Base-by-base conservation (phyloP, 2,329 filamentous ascomycete genomes). In the Dothistroma pini region DNA sequence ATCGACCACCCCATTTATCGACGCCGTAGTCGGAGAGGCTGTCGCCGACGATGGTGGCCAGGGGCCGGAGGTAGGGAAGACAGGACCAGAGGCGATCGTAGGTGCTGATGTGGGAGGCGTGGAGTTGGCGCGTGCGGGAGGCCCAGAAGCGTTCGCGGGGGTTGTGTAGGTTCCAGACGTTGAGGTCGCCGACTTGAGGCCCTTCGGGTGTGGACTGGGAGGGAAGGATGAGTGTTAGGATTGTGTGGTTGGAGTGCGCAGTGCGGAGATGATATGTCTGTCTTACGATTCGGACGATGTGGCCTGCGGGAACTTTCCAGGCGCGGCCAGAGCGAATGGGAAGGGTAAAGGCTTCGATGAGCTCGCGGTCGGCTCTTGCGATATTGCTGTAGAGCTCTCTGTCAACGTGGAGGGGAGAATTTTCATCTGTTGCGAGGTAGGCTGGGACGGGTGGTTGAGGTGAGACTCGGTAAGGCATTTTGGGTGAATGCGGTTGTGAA, bases 81-180 rank as follows among this genome's bases (percentile, higher is more conserved):
- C 83, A 86, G 5, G 86, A 90, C 91, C 91, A 95, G 5, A 96
- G 79, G 0, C 90, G 81, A 76, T 95, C 89, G 55, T 86, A 82
- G 0, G 85, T 85, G 0, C 81, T 83, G 49, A 96, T 83, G 72
- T 96, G 91, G 1, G 87, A 87, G 14, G 87, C 84, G 68, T 96
- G 89, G 19, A 96, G 82, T 73, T 96, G 90, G 60, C 87, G 83
- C 12, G 90, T 95, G 41, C 91, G 84, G 0, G 85, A 81, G 0
- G 91, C 90, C 91, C 90, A 96, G 78, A 96, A 91, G 48, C 86
- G 82, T 73, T 96, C 91, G 14, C 89, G 84, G 0, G 90, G 88
- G 74, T 95, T 92, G 64, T 86, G 78, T 5, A 82, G 80, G 68
- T 89, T 90, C 89, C 89, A 96, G 68, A 95, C 83, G 74, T 96